Base-by-base conservation (phyloP, 306 rosid species). In the Cicer bijugum region DNA sequence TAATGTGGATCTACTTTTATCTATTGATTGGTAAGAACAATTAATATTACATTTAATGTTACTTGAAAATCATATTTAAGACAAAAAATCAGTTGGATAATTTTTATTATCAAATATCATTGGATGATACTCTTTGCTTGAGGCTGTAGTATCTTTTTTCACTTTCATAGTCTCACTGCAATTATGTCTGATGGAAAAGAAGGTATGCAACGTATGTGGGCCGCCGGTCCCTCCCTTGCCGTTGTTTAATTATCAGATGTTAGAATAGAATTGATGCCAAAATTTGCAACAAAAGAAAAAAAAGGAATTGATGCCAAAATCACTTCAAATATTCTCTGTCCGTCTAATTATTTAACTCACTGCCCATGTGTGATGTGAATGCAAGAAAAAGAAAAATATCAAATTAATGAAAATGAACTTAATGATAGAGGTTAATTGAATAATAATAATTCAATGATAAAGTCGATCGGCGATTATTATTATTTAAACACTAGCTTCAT, bases 181-280 rank as follows among this genome's bases (percentile, higher is more conserved):
- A 55, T 44, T 16, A 56, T 67, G 61, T 16, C 35, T 1, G 19
- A 16, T 2, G 4, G 42, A 68, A 77, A 19, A 63, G 37, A 17
- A 62, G 17, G 69, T 9, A n/a, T 47, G 64, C 55, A 19, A 69
- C 40, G 81, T 12, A 47, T 8, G 71, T 38, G 38, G 81, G 56
- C 14, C 58, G 56, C 14, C 58, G 76, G 56, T 23, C 58, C 62
- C 9, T 56, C 45, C 11, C 16, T 67, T 58, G 57, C 7, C 20
- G 64, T 70, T 10, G 28, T 57, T 37, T 12, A 47, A 47, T 47
- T 0, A 59, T 59, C 28, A 46, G 39, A 14, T 40, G 28, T 0
- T 40, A 51, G 40, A 40, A 51, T 53, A 70, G 16, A 78, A 78
- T 19, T 55, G 56, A 62, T 77, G 10, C 58, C 7, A 48, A 60